Evolutionary conservation across 768 basidiomycete genomes (phyloP).

Genomic region (Naganishia vaughanmartiniae): DNA sequence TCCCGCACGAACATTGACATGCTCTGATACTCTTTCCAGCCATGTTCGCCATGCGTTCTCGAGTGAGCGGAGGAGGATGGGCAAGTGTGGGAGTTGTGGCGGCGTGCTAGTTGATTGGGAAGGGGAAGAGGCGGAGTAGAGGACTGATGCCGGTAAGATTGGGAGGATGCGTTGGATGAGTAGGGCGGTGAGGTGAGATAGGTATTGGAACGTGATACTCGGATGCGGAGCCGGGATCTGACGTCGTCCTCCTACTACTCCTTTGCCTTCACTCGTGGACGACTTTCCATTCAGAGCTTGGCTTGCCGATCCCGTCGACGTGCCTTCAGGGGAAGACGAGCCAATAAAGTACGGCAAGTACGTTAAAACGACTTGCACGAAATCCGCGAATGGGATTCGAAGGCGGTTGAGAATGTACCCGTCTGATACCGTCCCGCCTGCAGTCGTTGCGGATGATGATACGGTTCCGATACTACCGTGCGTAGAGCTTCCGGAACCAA

Average conservation of each 20-base stretch:
- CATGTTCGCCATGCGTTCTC: constrained; percentile 4
- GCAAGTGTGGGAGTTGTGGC: background rate
- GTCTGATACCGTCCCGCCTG: background rate
- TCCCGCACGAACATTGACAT: constrained; percentile 14
- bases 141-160: background rate
- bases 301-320: background rate
- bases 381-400: constrained; percentile 12
- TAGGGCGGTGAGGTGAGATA: constrained; percentile 7
- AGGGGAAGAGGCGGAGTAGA: background rate
- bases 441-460: background rate
- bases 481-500: constrained; percentile 1
- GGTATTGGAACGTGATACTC: constrained; percentile 13
- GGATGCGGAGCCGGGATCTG: constrained; percentile 11
- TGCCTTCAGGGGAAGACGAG: background rate
- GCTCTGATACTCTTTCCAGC: background rate
- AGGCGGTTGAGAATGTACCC: constrained; percentile 16
- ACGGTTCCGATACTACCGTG: background rate
- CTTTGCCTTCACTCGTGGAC: background rate
- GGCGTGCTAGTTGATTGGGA: background rate
- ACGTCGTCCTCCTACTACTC: no score
- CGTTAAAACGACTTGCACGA: background rate
- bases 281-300: background rate
- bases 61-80: constrained; percentile 8
- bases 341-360: constrained; percentile 19
- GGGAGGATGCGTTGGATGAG: constrained; percentile 11